Evolutionary conservation across 2,329 filamentous ascomycete genomes (phyloP).

Genomic region (Calonectria hongkongensis): DNA sequence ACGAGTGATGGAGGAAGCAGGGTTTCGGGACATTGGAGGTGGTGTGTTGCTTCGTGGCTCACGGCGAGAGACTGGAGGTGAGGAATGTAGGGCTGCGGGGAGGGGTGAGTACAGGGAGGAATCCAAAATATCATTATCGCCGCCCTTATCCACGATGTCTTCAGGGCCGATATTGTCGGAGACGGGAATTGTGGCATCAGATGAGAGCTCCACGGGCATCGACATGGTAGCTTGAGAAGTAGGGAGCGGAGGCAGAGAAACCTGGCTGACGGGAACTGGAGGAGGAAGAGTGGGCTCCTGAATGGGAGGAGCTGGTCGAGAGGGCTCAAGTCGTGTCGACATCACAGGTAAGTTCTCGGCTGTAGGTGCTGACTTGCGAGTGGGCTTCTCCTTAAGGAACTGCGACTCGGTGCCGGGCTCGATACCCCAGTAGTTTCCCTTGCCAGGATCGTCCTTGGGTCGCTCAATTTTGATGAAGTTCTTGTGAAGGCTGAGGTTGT

Average conservation of each 20-base stretch:
- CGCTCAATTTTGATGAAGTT: constrained; percentile 96
- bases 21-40: constrained; percentile 78
- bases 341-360: constrained; percentile 76
- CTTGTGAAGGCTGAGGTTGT: constrained; percentile 98
- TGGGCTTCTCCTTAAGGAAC: constrained; percentile 91
- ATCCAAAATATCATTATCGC: constrained; percentile 65
- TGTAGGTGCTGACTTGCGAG: constrained; percentile 73
- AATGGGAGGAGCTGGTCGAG: constrained; percentile 63
- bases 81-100: constrained; percentile 85
- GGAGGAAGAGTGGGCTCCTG: constrained; percentile 70
- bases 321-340: constrained; percentile 73
- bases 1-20: constrained; percentile 78
- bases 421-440: constrained; percentile 98
- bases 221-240: constrained; percentile 61
- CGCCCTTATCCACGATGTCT: constrained; percentile 66
- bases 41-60: constrained; percentile 82
- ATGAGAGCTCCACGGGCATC: constrained; percentile 78
- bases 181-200: constrained; percentile 84
- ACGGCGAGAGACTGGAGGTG: constrained; percentile 84
- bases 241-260: constrained; percentile 63
- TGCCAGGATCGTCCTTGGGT: constrained; percentile 97
- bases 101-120: constrained; percentile 82
- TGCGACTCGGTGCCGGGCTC: constrained; percentile 90
- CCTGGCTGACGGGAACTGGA: constrained; percentile 62
- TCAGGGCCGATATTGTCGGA: constrained; percentile 78